Evolutionary conservation across 371 early-diverging fungal genomes (phyloP).

Genomic region (Lichtheimia ornata): DNA sequence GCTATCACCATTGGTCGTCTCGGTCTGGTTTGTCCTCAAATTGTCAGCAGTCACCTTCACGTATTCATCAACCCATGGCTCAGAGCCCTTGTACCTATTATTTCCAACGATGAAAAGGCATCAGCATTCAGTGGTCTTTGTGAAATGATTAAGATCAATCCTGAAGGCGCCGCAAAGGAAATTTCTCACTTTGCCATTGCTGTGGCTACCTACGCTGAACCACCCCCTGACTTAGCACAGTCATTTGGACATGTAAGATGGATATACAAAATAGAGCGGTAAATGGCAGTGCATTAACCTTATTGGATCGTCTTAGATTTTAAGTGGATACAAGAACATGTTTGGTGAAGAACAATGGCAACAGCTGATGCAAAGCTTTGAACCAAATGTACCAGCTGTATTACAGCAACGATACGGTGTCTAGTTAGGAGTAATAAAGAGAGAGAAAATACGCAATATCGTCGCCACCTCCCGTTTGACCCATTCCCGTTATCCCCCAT

Average conservation of each 20-base stretch:
- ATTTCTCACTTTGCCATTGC: constrained; percentile 69
- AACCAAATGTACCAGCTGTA: constrained; percentile 50
- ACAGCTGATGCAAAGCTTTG: constrained; percentile 53
- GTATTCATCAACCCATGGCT: constrained; percentile 80
- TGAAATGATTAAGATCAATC: constrained; percentile 84
- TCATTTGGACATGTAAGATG: constrained; percentile 63
- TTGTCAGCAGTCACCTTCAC: constrained; percentile 79
- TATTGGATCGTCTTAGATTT: constrained; percentile 39
- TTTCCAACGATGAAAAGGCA: constrained; percentile 92
- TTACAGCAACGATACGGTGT: constrained; percentile 64
- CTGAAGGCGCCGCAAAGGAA: constrained; percentile 75
- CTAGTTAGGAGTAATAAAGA: constrained; percentile 23
- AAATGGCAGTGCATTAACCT: too few species aligned
- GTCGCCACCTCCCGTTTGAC: too few species aligned
- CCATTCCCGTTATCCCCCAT: too few species aligned
- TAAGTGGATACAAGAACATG: constrained; percentile 72
- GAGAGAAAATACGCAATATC: too few species aligned
- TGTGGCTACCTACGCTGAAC: constrained; percentile 63
- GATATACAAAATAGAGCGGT: too few species aligned
- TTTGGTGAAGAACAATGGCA: constrained; percentile 69
- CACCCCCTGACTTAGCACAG: constrained; percentile 60
- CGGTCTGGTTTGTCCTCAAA: constrained; percentile 79
- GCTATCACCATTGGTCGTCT: constrained; percentile 94
- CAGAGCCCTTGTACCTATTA: constrained; percentile 63
- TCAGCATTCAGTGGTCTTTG: constrained; percentile 92